Evolutionary conservation across 2,329 filamentous ascomycete genomes (phyloP).

Genomic region (Alternaria brassicicola): DNA sequence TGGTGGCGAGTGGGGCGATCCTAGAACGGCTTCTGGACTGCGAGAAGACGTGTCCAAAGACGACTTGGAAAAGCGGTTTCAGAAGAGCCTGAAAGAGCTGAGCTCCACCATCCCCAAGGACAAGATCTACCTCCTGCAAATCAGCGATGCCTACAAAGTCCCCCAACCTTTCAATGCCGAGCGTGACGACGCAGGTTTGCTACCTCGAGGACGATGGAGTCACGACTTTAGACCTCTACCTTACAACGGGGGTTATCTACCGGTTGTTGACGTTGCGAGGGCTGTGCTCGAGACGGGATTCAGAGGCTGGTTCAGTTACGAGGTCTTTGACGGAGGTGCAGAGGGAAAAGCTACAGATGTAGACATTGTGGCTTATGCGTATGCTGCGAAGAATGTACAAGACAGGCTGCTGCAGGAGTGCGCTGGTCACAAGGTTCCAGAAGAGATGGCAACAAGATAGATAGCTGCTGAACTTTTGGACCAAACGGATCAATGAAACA

Average conservation of each 20-base stretch:
- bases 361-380: constrained; percentile 58
- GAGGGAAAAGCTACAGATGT: constrained; percentile 61
- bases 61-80: constrained; percentile 59
- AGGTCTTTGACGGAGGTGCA: constrained; percentile 69
- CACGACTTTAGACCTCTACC: constrained; percentile 72
- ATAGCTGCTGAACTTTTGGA: not conserved
- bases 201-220: constrained; percentile 72
- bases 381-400: constrained; percentile 59
- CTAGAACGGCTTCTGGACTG: constrained; percentile 66
- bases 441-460: constrained; percentile 21
- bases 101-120: constrained; percentile 64
- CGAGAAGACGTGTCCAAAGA: constrained; percentile 56
- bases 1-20: constrained; percentile 75
- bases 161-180: constrained; percentile 60
- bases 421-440: constrained; percentile 26
- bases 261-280: constrained; percentile 66
- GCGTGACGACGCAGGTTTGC: constrained; percentile 58
- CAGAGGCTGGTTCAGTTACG: constrained; percentile 69
- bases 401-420: constrained; percentile 46
- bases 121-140: constrained; percentile 77
- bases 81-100: constrained; percentile 63
- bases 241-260: constrained; percentile 73
- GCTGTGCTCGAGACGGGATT: constrained; percentile 73
- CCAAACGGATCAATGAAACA: not conserved
- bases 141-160: constrained; percentile 74